Evolutionary conservation across 2,329 filamentous ascomycete genomes (phyloP), one percentile per base, ranked within the genome.

Genomic region (Dothidotthia symphoricarpi): DNA sequence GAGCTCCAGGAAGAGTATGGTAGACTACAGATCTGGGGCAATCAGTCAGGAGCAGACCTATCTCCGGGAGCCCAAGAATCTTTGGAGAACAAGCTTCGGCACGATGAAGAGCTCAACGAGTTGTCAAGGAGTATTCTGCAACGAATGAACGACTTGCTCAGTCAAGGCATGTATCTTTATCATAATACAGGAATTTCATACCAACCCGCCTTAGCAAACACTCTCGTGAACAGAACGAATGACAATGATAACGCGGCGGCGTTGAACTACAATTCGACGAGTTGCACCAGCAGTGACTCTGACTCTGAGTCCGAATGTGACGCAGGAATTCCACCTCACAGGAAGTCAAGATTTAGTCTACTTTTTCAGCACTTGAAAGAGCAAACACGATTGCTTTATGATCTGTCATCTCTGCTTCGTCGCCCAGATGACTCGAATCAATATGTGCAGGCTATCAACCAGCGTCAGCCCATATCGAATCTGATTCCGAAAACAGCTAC

Each of bases 1-100:
- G 14, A 31, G 14, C 25, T 29, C 8, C 36, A 43, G 4, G 43
- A 46, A 30, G 43, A 30, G 16, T 46, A 39, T 31, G 43, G 45
- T 4, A 24, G 39, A 30, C n/a, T 39, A 13, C 36, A 32, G 8
- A 46, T 31, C 10, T 49, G 34, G 45, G 45, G 42, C 15, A 38
- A 49, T 14, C 31, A 49, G 24, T 36, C 38, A 1, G 24, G 33
- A 29, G 42, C 39, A 7, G 24, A 29, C 9, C 34, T 42, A 16
- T 28, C 33, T 11, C 12, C 22, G 15, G 32, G 26, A 30, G 26
- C 39, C 2, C 24, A 43, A 7, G 38, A 43, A 16, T 49, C 45
- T 24, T 27, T 49, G 19, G 43, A 49, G 24, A 38, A 49, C 34
- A 43, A 38, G 3, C 28, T 49, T 3, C 28, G 39, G 15, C 32